Percentiles rank a stretch among this genome's conserved stretches.
These are phyloP conservation scores for Purshia tridentata DNA, from an alignment of 306 rosid species.

Conservation along the genomic window DNA sequence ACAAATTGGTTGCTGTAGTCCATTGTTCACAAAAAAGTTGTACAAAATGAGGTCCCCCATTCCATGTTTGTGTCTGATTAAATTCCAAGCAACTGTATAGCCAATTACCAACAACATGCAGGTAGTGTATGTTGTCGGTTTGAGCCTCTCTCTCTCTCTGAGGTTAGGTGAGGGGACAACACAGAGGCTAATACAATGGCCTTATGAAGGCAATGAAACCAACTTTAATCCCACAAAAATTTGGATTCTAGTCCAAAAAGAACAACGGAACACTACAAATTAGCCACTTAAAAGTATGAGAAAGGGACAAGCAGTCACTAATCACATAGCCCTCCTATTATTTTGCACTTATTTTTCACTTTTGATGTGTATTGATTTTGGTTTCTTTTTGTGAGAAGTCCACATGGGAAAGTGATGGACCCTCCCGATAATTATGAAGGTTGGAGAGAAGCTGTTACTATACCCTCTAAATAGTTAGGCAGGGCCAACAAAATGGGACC, in stretches of 20 bases:
- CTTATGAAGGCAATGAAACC: constrained; percentile 2
- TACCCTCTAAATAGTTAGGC: constrained; percentile 48
- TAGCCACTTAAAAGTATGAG: constrained; percentile 6
- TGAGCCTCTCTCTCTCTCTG: neutral
- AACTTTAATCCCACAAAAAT: constrained; percentile 16
- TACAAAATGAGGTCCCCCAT: constrained; percentile 22
- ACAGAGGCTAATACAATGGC: neutral
- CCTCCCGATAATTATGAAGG: constrained; percentile 31
- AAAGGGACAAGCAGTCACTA: constrained; percentile 19
- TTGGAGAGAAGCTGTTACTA: constrained; percentile 58
- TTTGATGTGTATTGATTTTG: constrained; percentile 25
- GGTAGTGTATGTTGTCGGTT: constrained; percentile 2
- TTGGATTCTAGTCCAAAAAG: constrained; percentile 22
- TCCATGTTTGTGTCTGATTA: constrained; percentile 10
- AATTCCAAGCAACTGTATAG: constrained; percentile 22
- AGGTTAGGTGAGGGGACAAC: constrained; percentile 23
- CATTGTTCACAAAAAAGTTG: neutral
- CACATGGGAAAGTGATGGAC: constrained; percentile 47
- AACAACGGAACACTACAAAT: constrained; percentile 18
- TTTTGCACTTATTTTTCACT: constrained; percentile 32
- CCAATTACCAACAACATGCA: constrained; percentile 9
- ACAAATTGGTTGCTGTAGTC: neutral
- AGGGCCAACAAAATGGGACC: constrained; percentile 60
- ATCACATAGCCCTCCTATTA: constrained; percentile 27
- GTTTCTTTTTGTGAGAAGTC: constrained; percentile 10